Base-by-base conservation (phyloP, 148 eudicot genomes). In the Rhododendron molle region DNA sequence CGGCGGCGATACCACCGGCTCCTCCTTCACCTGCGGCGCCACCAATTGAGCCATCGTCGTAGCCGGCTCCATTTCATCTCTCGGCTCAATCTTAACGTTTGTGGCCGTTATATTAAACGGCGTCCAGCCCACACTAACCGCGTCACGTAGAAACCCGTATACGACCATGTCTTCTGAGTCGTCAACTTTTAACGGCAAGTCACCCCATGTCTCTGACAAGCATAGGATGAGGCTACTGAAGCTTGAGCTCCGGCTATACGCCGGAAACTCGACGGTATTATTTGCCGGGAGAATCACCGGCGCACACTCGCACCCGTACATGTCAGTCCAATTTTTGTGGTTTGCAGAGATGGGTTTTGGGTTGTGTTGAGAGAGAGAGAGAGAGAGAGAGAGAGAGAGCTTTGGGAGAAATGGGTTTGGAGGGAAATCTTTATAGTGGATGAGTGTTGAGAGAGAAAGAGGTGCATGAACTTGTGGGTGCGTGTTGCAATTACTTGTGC, bases 161-260 rank as follows among this genome's bases (percentile, higher is more conserved):
- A 90, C 87, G 6, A 91, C 91, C 92, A 91, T 91, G 32, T 91
- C 92, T 36, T 91, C 92, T 5, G 92, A 87, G 78, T 91, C 92
- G 60, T 91, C 90, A 2, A 87, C 91, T 62, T 87, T 91, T 28
- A 91, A 81, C 20, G 91, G 92, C 86, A 91, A 85, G 30, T 89
- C 92, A 34, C 92, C 92, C 92, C 92, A 91, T 0, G 88, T 89
- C 23, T 91, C 92, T 21, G 91, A 85, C 72, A 87, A 83, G 54
- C 91, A 91, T 0, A 88, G 83, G 1, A 89, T 38, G 4, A 88
- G 82, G 15, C 89, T 84, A 46, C 85, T 87, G 62, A 88, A 90
- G 82, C 92, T 90, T 32, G 90, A 80, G 78, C 85, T 90, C 86
- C 92, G 83, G 83, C 85, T 34, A 71, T 85, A 88, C 60, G 50